Base-by-base conservation (phyloP, 2,329 filamentous ascomycete genomes). In the Exophiala oligosperma region DNA sequence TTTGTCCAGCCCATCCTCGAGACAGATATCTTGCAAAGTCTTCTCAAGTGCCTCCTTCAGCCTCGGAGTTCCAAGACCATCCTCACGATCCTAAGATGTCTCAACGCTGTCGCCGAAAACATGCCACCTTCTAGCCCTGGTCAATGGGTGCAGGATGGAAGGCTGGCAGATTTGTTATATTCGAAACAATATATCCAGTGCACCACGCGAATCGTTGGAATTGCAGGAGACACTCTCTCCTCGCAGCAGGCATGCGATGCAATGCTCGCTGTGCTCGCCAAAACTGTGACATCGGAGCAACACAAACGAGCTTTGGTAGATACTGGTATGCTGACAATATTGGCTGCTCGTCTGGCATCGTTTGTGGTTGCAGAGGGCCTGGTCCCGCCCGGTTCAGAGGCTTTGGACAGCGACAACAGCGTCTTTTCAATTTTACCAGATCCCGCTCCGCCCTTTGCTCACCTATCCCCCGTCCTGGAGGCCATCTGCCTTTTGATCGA, bases 1-100 rank as follows among this genome's bases (percentile, higher is more conserved):
- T 96, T 94, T 72, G 82, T 96, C 43, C 76, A 81, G 5, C 89
- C 92, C 14, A 79, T 97, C 28, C 79, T 91, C 61, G 82, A 86
- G 26, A 86, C 86, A 54, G 80, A 81, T 57, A 80, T 86, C 8
- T 76, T 95, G 82, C 84, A n/a, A 80, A 96, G 56, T 77, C 96
- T 57, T 77, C 84, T 65, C 84, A 86, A 59, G 76, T 92, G n/a
- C 87, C 88, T 41, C 86, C 88, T 0, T 76, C 74, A 56, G 81
- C 84, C 58, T 85, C 84, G 59, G 83, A 86, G 23, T 77, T 85
- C 2, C 83, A 86, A 64, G 24, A 81, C 96, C 49, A 81, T 90
- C 24, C 79, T 91, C 12, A 85, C 90, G 26, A 86, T 91, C 6
- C 81, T 99, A 47, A 86, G 87, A 61, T 84, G 89, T 3, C 76